Evolutionary conservation across 1,139 yeast species (phyloP).

Genomic region (Candida sanyaensis): DNA sequence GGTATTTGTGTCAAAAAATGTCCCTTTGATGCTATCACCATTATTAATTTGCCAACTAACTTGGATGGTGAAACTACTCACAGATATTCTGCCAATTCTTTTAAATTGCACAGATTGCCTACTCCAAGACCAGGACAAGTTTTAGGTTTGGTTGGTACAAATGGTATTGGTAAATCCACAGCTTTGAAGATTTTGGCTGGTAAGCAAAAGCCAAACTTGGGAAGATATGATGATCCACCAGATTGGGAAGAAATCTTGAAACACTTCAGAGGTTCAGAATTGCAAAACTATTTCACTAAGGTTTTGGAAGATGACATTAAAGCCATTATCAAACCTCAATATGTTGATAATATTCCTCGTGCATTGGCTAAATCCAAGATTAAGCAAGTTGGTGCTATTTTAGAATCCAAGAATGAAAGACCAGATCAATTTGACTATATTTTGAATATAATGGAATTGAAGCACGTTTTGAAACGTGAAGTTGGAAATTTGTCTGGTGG

Average conservation of each 20-base stretch:
- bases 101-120: slow-evolving; percentile 94
- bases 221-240: slow-evolving; percentile 92
- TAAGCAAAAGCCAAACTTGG: slow-evolving; percentile 95
- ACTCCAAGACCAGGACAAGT: slow-evolving; percentile 99
- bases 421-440: slow-evolving; percentile 60
- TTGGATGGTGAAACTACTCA: slow-evolving; percentile 91
- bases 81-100: slow-evolving; percentile 96
- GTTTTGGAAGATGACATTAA: slow-evolving; percentile 90
- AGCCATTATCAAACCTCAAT: slow-evolving; percentile 96
- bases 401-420: slow-evolving; percentile 74
- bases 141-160: slow-evolving; percentile 94
- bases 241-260: slow-evolving; percentile 93
- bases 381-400: slow-evolving; percentile 81
- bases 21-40: slow-evolving; percentile 95
- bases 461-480: slow-evolving; percentile 77
- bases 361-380: slow-evolving; percentile 88
- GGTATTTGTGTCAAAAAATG: slow-evolving; percentile 99
- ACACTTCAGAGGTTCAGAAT: slow-evolving; percentile 94
- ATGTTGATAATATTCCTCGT: slow-evolving; percentile 94
- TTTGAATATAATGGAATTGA: slow-evolving; percentile 69
- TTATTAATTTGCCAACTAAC: slow-evolving; percentile 94
- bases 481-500: slow-evolving; percentile 94
- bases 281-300: slow-evolving; percentile 93
- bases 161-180: slow-evolving; percentile 99
- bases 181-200: slow-evolving; percentile 98